These are phyloP conservation scores for Aspergillus sparsus DNA, from an alignment of 495 filamentous ascomycete genomes.

Conservation along the genomic window DNA sequence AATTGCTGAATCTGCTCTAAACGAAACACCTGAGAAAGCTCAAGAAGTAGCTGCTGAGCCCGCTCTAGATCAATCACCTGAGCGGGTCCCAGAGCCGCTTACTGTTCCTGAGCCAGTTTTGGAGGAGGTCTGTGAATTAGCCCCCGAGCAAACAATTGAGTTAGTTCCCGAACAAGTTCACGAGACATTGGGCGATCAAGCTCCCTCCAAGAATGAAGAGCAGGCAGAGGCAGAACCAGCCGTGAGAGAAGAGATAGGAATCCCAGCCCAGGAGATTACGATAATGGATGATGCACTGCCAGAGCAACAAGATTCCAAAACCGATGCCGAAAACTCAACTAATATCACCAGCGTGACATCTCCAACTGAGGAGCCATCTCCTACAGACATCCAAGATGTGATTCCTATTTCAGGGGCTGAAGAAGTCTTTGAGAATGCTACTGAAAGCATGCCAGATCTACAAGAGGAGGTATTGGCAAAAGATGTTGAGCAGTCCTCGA, in stretches of 20 bases:
- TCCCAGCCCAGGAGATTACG: too few relatives aligned
- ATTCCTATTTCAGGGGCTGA: slow-evolving; percentile 7
- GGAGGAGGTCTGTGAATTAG: too few relatives aligned
- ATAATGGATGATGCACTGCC: background rate
- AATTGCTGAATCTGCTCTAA: background rate
- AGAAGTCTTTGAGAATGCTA: slow-evolving; percentile 1
- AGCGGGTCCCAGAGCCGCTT: background rate
- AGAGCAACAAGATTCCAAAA: background rate
- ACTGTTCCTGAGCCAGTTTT: background rate
- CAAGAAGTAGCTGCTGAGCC: background rate
- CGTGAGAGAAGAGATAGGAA: too few relatives aligned
- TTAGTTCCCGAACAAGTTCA: background rate
- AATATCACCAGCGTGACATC: background rate
- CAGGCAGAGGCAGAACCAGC: too few relatives aligned
- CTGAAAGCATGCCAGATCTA: background rate
- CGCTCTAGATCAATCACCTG: background rate
- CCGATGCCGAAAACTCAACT: background rate
- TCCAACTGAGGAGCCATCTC: slow-evolving; percentile 1
- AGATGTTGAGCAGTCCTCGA: background rate
- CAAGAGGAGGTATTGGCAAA: background rate
- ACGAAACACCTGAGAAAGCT: background rate
- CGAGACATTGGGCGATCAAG: too few relatives aligned
- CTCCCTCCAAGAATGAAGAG: too few relatives aligned
- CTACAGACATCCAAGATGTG: slow-evolving; percentile 20
- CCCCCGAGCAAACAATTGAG: background rate